These are phyloP conservation scores for Pyrus hybrid DNA, from an alignment of 331 rosid species.

Conservation along the genomic window DNA sequence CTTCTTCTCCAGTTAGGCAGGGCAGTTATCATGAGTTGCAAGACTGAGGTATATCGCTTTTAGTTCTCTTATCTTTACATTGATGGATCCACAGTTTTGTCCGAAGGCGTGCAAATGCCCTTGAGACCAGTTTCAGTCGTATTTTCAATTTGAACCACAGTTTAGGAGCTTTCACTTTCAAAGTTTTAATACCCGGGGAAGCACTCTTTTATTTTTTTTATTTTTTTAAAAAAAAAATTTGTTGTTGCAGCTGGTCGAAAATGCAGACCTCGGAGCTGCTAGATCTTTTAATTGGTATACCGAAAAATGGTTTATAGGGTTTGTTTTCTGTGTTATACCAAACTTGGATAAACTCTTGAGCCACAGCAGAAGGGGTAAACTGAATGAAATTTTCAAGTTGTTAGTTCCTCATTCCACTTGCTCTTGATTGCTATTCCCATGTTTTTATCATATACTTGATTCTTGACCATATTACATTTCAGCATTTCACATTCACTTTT, in stretches of 20 bases:
- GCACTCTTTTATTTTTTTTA: too few species aligned
- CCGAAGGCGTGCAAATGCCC: constrained; percentile 17
- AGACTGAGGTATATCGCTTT: constrained; percentile 15
- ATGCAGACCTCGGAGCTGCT: constrained; percentile 19
- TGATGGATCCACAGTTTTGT: constrained; percentile 33
- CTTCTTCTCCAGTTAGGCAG: neutral
- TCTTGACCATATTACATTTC: neutral
- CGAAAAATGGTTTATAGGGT: constrained; percentile 3
- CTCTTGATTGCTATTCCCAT: neutral
- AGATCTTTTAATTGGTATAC: neutral
- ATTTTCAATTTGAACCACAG: constrained; percentile 1
- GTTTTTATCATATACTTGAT: neutral
- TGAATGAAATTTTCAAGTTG: neutral
- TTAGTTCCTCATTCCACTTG: neutral
- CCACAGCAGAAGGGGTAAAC: neutral
- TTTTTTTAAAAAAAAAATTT: too few species aligned
- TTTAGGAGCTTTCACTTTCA: constrained; percentile 10
- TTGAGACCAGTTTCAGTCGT: constrained; percentile 19
- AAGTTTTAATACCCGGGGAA: neutral
- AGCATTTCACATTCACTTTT: neutral
- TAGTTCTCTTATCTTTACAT: constrained; percentile 21
- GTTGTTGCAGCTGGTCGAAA: constrained; percentile 7
- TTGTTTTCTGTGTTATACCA: neutral
- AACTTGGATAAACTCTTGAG: neutral
- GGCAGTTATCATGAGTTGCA: neutral